phyloP scores from a whole-genome alignment of 169 alveolate species.

The Plasmodium coatneyi region DNA sequence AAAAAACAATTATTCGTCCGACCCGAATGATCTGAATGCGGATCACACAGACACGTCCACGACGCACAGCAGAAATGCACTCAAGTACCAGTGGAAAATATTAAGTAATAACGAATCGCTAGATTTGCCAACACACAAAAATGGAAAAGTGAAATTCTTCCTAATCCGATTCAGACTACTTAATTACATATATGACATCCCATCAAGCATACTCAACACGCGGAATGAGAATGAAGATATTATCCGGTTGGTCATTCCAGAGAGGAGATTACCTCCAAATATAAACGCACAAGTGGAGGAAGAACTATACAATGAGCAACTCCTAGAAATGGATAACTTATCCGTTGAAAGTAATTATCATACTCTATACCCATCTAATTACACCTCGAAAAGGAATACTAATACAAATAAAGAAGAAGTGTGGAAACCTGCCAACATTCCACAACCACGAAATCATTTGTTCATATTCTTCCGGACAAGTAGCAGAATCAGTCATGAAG shows the following conservation, averaged over 20 bases:
- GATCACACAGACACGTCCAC: slow-evolving; percentile 9
- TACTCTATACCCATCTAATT: slow-evolving; percentile 57
- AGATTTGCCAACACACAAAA: slow-evolving; percentile 69
- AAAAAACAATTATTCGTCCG: neutral
- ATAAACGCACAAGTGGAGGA: slow-evolving; percentile 61
- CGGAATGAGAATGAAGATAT: slow-evolving; percentile 58
- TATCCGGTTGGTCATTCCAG: slow-evolving; percentile 56
- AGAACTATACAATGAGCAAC: slow-evolving; percentile 48
- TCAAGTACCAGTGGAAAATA: slow-evolving; percentile 66
- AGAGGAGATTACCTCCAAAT: slow-evolving; percentile 68
- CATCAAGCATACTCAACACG: slow-evolving; percentile 59
- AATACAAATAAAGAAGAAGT: slow-evolving; percentile 21
- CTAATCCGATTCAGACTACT: slow-evolving; percentile 62
- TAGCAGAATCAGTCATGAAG: slow-evolving; percentile 63
- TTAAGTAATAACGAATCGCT: slow-evolving; percentile 61
- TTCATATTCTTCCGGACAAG: slow-evolving; percentile 63
- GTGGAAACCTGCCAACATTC: slow-evolving; percentile 55
- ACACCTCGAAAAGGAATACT: slow-evolving; percentile 2
- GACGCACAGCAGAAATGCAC: neutral
- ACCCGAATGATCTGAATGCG: neutral
- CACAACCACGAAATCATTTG: slow-evolving; percentile 70
- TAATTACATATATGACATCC: slow-evolving; percentile 69
- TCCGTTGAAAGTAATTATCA: neutral
- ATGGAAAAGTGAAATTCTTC: slow-evolving; percentile 67
- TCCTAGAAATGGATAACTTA: slow-evolving; percentile 37